phyloP scores from a whole-genome alignment of 305 asterid genomes.

The Rubia balearica region DNA sequence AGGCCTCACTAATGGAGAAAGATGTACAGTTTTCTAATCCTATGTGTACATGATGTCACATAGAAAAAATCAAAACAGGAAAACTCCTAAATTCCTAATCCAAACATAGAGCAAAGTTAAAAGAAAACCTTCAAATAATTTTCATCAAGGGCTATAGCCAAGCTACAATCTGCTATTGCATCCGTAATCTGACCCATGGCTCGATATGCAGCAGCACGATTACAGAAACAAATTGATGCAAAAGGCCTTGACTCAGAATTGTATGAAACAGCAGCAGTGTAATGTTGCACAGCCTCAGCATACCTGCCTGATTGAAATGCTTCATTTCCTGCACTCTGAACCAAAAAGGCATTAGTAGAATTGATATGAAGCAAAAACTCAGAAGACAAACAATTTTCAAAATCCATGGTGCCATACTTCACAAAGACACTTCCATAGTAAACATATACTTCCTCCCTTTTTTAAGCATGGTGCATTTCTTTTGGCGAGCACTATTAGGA shows the following conservation, averaged over 20 bases:
- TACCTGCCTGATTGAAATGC: constrained; percentile 80
- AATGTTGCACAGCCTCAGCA: constrained; percentile 83
- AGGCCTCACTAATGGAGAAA: neutral
- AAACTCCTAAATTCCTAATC: neutral
- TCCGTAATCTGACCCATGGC: constrained; percentile 85
- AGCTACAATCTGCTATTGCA: constrained; percentile 94
- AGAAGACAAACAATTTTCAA: neutral
- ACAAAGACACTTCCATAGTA: neutral
- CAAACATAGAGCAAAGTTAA: neutral
- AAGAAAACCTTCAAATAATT: constrained; percentile 71
- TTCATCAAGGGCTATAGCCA: constrained; percentile 90
- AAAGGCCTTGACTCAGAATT: constrained; percentile 89
- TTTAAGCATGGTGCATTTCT: neutral
- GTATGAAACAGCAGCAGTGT: constrained; percentile 78
- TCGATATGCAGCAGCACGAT: constrained; percentile 95
- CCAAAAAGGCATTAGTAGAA: constrained; percentile 3
- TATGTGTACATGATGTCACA: neutral
- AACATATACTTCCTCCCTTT: neutral
- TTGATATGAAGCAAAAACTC: constrained; percentile 4
- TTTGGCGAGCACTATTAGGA: neutral
- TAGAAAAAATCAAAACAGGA: neutral
- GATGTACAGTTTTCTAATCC: neutral
- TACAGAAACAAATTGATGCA: constrained; percentile 89
- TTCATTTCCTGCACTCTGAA: constrained; percentile 92
- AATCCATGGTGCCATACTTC: neutral